Evolutionary conservation across 1,284 basidiomycete genomes (phyloP).

Genomic region (Blastosporella zonata): DNA sequence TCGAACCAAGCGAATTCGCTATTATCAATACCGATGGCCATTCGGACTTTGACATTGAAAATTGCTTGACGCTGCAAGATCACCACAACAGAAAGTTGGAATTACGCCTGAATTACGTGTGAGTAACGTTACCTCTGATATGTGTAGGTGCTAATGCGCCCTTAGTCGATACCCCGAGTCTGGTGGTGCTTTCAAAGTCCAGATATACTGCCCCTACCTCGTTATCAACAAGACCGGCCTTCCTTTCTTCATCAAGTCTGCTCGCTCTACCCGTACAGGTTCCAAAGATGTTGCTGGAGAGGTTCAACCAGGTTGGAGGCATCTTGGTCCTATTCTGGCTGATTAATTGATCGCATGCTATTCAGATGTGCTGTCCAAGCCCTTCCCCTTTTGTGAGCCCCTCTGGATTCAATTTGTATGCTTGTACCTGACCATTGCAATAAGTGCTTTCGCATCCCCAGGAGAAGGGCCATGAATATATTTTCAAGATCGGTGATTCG

Average conservation of each 20-base stretch:
- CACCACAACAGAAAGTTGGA: slow-evolving; percentile 76
- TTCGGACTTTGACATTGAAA: slow-evolving; percentile 87
- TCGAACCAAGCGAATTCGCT: slow-evolving; percentile 95
- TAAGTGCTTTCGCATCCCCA: slow-evolving; percentile 89
- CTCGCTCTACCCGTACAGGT: slow-evolving; percentile 68
- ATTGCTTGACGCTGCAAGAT: slow-evolving; percentile 73
- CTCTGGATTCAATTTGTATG: background rate
- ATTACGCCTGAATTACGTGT: slow-evolving; percentile 88
- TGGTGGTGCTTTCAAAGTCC: slow-evolving; percentile 98
- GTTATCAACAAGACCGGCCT: slow-evolving; percentile 93
- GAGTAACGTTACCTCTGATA: slow-evolving; percentile 25
- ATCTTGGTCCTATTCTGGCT: background rate
- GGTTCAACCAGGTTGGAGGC: slow-evolving; percentile 46
- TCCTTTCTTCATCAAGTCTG: slow-evolving; percentile 77
- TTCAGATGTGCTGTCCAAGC: slow-evolving; percentile 54
- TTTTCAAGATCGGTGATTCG: slow-evolving; percentile 85
- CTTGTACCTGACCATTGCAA: slow-evolving; percentile 27
- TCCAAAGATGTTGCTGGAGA: slow-evolving; percentile 87
- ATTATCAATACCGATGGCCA: slow-evolving; percentile 96
- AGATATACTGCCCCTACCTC: slow-evolving; percentile 93
- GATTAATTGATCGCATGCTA: background rate
- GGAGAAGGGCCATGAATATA: slow-evolving; percentile 82
- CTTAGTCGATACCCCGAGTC: slow-evolving; percentile 81
- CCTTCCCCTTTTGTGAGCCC: slow-evolving; percentile 75
- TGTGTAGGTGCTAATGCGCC: background rate